Base-by-base conservation (phyloP, 371 early-diverging fungal species). In the Fennellomyces sp. region DNA sequence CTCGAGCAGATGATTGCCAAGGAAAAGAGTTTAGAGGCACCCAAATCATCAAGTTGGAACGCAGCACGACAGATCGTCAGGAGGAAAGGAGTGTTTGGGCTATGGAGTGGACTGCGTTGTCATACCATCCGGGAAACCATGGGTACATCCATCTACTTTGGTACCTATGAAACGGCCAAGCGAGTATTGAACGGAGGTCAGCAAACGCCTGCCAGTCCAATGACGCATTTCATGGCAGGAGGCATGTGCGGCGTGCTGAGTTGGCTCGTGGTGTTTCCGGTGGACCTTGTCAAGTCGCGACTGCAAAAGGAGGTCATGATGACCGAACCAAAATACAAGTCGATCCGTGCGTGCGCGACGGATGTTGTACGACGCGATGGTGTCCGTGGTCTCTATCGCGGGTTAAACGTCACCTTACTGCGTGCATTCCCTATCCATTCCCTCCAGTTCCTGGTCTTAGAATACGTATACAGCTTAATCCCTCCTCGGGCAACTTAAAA, bases 341-440 rank as follows among this genome's bases (percentile, higher is more conserved):
- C 80, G 7, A 67, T 82, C 15, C 62, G 77, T 61, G 41, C 53
- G 10, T 88, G 89, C 69, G 70, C 84, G 6, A 71, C 61, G 36
- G 70, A 78, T 36, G 82, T 89, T 8, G 72, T 82, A 45, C 60
- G 66, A 15, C 79, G 75, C 17, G 70, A 80, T 27, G 91, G 91
- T 0, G 23, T 86, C 28, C 63, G 78, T 2, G 88, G 88, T 0
- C 68, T 93, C 3, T 93, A 93, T 63, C 78, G 87, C 23, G 94
- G 94, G 2, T 65, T 93, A 1, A 81, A 81, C 5, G 90, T 91
- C 13, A 91, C 91, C 25, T 75, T 92, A 8, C 75, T 92, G 26
- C 76, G 94, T 10, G 92, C 93, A 13, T 88, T 92, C 58, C 94
- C 94, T 6, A 85, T 93, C 57, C 94, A 93, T 68, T 85, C 90